These are phyloP conservation scores for Chaetomiaceae sp. DNA, from an alignment of 2,329 filamentous ascomycete genomes.

Conservation along the genomic window DNA sequence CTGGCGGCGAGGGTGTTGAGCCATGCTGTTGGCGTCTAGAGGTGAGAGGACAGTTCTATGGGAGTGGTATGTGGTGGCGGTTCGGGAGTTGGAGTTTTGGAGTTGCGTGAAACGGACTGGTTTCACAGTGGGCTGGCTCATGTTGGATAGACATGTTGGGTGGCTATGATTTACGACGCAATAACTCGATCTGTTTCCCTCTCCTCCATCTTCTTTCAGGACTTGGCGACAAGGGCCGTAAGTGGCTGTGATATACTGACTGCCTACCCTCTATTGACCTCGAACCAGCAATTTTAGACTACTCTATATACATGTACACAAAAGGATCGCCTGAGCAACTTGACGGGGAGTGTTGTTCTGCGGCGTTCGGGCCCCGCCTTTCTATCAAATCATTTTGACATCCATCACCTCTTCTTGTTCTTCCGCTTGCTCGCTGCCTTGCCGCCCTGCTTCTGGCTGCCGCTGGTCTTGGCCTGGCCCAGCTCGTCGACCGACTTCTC, in stretches of 20 bases:
- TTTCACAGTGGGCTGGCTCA: too few relatives aligned
- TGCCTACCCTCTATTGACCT: too few relatives aligned
- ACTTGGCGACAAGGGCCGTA: too few relatives aligned
- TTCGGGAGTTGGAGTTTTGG: slow-evolving; percentile 1
- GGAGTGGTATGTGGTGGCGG: background rate
- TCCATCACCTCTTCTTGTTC: slow-evolving; percentile 48
- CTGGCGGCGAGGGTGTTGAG: slow-evolving; percentile 83
- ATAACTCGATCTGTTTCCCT: too few relatives aligned
- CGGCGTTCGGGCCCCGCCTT: background rate
- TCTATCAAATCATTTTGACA: background rate
- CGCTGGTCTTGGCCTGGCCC: slow-evolving; percentile 46
- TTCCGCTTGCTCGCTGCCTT: slow-evolving; percentile 50
- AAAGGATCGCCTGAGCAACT: too few relatives aligned
- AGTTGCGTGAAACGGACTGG: background rate
- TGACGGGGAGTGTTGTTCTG: too few relatives aligned
- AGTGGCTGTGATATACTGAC: too few relatives aligned
- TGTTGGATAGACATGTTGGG: too few relatives aligned
- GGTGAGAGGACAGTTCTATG: background rate
- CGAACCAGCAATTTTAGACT: background rate
- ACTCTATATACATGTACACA: background rate
- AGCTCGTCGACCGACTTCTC: slow-evolving; percentile 57
- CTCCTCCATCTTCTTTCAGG: too few relatives aligned
- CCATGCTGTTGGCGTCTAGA: slow-evolving; percentile 60
- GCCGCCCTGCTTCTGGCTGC: slow-evolving; percentile 33
- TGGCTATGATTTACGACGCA: too few relatives aligned